Conservation (phyloP, 768 basidiomycete species). For the Gautieria morchelliformis region DNA sequence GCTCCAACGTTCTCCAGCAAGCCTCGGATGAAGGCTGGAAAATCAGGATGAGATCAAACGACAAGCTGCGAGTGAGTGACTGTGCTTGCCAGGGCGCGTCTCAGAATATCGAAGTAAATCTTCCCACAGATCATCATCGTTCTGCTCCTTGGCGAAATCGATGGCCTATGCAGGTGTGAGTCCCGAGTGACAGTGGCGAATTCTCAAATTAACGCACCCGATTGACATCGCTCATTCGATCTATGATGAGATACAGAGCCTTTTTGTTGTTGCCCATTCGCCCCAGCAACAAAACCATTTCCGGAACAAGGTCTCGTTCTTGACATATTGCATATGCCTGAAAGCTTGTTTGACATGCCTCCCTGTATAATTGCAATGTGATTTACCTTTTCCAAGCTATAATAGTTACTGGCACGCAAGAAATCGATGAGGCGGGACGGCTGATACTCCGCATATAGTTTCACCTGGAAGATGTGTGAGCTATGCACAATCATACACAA, state of each 20-base stretch:
- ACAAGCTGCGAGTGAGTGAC: background rate
- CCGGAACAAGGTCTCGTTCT: slow-evolving; percentile 76
- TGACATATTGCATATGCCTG: slow-evolving; percentile 85
- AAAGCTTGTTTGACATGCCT: background rate
- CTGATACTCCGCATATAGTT: slow-evolving; percentile 86
- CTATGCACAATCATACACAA: background rate
- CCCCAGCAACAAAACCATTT: slow-evolving; percentile 96
- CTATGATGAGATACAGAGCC: slow-evolving; percentile 89
- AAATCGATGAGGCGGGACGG: slow-evolving; percentile 78
- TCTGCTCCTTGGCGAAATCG: slow-evolving; percentile 96
- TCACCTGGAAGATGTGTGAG: slow-evolving; percentile 41
- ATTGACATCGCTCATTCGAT: slow-evolving; percentile 86
- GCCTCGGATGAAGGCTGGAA: slow-evolving; percentile 82
- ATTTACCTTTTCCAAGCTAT: slow-evolving; percentile 73
- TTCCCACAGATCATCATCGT: slow-evolving; percentile 96
- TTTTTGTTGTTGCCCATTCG: slow-evolving; percentile 98
- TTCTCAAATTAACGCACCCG: slow-evolving; percentile 38
- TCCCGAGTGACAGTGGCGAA: background rate
- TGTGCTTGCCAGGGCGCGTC: slow-evolving; percentile 66
- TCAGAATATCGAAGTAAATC: slow-evolving; percentile 92
- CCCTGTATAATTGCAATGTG: background rate
- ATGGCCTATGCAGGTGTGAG: slow-evolving; percentile 54
- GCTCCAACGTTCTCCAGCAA: slow-evolving; percentile 93
- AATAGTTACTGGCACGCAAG: slow-evolving; percentile 82
- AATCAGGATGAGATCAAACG: slow-evolving; percentile 2